Percentiles rank a stretch among this genome's conserved stretches.
These are phyloP conservation scores for Talaromyces sp. DNA, from an alignment of 2,329 filamentous ascomycete species.

Conservation along the genomic window DNA sequence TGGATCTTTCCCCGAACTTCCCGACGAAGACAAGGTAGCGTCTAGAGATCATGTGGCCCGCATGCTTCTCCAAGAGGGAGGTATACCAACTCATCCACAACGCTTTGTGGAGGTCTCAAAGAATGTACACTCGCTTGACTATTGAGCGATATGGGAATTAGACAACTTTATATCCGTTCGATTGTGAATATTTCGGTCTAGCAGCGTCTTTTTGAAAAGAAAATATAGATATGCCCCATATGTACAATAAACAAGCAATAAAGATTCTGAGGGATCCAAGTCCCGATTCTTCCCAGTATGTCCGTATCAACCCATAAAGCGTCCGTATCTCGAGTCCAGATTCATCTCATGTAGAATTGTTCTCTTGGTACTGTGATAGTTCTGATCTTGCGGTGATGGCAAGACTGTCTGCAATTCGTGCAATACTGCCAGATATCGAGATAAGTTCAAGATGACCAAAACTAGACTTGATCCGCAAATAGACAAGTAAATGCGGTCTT, in stretches of 20 bases:
- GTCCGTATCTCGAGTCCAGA: not conserved
- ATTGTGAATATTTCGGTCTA: not conserved
- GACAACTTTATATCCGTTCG: not conserved
- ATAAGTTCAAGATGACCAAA: not conserved
- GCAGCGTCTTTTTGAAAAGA: not conserved
- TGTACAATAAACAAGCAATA: not conserved
- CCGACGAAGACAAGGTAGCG: accelerated
- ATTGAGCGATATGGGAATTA: not conserved
- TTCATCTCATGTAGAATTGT: not conserved
- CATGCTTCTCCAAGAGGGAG: slow-evolving; percentile 9
- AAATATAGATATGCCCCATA: not conserved
- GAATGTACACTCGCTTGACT: not conserved
- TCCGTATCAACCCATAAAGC: not conserved
- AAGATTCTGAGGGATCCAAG: not conserved
- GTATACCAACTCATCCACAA: not conserved
- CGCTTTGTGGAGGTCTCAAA: not conserved
- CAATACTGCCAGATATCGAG: not conserved
- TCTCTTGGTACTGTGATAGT: not conserved
- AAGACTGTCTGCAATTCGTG: not conserved
- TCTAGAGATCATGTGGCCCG: not conserved
- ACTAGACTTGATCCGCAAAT: not conserved
- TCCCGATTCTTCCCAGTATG: not conserved
- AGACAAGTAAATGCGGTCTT: not conserved
- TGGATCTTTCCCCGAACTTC: slow-evolving; percentile 20
- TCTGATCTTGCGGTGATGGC: not conserved